Evolutionary conservation across 306 rosid genomes (phyloP).

Genomic region (Mucuna pruriens): DNA sequence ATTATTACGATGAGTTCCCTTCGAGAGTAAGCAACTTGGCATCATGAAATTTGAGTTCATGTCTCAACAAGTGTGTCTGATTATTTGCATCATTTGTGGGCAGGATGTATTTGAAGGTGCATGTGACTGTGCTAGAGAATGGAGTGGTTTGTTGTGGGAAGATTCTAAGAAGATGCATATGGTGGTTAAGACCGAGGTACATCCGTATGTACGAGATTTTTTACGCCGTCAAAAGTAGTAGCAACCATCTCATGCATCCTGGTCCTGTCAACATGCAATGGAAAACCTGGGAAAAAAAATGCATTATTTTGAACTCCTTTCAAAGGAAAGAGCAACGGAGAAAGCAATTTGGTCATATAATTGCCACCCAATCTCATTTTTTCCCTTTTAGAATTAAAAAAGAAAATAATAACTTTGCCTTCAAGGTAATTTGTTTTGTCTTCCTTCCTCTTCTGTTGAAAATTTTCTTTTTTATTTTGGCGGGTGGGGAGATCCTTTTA

Average conservation of each 20-base stretch:
- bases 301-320: not conserved
- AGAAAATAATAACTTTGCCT: not conserved
- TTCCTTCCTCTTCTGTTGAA: not conserved
- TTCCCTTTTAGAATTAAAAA: not conserved
- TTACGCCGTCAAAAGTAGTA: slow-evolving; percentile 74
- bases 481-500: not conserved
- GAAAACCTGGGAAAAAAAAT: not conserved
- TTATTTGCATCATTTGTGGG: slow-evolving; percentile 19
- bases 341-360: not conserved
- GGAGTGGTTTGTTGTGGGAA: slow-evolving; percentile 93
- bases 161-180: slow-evolving; percentile 82
- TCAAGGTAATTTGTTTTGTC: not conserved
- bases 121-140: slow-evolving; percentile 82
- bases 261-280: not conserved
- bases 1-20: slow-evolving; percentile 86
- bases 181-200: slow-evolving; percentile 79
- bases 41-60: slow-evolving; percentile 3
- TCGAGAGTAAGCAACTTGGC: slow-evolving; percentile 63
- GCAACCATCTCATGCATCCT: not conserved
- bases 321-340: not conserved
- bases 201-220: slow-evolving; percentile 67
- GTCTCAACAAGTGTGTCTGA: not conserved
- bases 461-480: no score
- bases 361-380: not conserved
- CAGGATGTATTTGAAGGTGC: slow-evolving; percentile 95